These are phyloP conservation scores for Kwoniella shivajii DNA, from an alignment of 1,284 basidiomycete genomes.

Conservation along the genomic window DNA sequence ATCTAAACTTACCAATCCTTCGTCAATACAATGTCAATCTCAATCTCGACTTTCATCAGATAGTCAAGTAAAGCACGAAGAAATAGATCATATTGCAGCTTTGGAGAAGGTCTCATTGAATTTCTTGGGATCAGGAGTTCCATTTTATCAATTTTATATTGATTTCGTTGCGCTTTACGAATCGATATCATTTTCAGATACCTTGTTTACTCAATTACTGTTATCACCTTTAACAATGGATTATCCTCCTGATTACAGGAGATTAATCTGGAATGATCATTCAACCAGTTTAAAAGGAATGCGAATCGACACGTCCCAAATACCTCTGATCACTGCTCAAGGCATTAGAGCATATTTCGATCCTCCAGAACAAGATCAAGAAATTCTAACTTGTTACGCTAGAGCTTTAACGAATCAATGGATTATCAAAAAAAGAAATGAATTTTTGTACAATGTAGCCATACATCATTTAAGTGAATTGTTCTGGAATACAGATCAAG, in stretches of 20 bases:
- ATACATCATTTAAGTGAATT: constrained; percentile 75
- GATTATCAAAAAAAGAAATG: constrained; percentile 48
- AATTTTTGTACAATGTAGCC: constrained; percentile 70
- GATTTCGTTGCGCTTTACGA: constrained; percentile 89
- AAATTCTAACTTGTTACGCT: constrained; percentile 63
- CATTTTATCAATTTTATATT: constrained; percentile 93
- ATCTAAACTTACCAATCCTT: constrained; percentile 58
- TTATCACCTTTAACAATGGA: constrained; percentile 68
- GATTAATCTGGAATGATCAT: constrained; percentile 78
- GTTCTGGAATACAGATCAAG: constrained; percentile 61
- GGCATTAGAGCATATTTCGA: constrained; percentile 67
- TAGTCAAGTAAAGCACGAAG: not conserved
- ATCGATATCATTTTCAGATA: constrained; percentile 83
- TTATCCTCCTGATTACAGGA: constrained; percentile 82
- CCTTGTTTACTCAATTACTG: constrained; percentile 73
- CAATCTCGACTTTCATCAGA: too few species aligned
- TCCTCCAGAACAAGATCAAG: constrained; percentile 68
- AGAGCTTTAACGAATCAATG: constrained; percentile 49
- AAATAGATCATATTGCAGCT: not conserved
- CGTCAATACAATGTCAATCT: not conserved
- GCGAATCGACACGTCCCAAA: constrained; percentile 49
- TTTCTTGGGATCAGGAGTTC: constrained; percentile 65
- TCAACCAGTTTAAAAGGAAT: constrained; percentile 64
- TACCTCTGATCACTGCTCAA: constrained; percentile 33
- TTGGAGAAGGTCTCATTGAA: constrained; percentile 65